Base-by-base conservation (phyloP, 805 yeast genomes). In the Dipodascopsis tothii region DNA sequence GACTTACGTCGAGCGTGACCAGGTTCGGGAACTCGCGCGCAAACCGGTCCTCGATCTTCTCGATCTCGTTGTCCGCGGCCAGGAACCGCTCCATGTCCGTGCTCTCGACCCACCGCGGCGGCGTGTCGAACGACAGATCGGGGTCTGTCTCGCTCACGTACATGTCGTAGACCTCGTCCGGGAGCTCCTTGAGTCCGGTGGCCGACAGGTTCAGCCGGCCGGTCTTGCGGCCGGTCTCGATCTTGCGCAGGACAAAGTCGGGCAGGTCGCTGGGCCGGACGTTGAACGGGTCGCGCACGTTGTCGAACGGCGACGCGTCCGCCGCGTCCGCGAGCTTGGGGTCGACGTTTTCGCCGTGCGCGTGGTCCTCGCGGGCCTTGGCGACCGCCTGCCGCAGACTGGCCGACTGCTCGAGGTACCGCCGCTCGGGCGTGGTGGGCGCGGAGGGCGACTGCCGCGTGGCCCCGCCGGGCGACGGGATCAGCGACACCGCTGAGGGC, bases 111-210 rank as follows among this genome's bases (percentile, higher is more conserved):
- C 33, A 25, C 14, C 30, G 30, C 9, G 30, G 30, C 14, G 30
- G 37, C 9, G 34, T 27, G 18, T 16, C 17, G 4, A 17, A 30
- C 14, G 5, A 4, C 17, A 25, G 25, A 21, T 32, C 30, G 16
- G 20, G 14, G 3, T 33, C 40, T 4, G 21, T 28, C 14, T 38
- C 41, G 2, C 18, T 33, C 25, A 35, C n/a, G 14, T 44, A 23
- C 21, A 43, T 25, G 22, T 46, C 45, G 20, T 37, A 43, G 9
- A 47, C 39, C 35, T 40, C 51, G 3, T 40, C 39, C 1, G 53
- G 53, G 7, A 49, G 17, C 9, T 5, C n/a, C 3, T 20, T 32
- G 6, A 49, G 21, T 2, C 27, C 41, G 19, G 33, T 19, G 3
- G 7, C 5, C 3, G 45, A 41, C 5, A 49, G 18, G 18, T 49